Percentiles rank a stretch among this genome's conserved stretches.
These are phyloP conservation scores for Xylaria sp. DNA, from an alignment of 2,329 filamentous ascomycete genomes.

Conservation along the genomic window DNA sequence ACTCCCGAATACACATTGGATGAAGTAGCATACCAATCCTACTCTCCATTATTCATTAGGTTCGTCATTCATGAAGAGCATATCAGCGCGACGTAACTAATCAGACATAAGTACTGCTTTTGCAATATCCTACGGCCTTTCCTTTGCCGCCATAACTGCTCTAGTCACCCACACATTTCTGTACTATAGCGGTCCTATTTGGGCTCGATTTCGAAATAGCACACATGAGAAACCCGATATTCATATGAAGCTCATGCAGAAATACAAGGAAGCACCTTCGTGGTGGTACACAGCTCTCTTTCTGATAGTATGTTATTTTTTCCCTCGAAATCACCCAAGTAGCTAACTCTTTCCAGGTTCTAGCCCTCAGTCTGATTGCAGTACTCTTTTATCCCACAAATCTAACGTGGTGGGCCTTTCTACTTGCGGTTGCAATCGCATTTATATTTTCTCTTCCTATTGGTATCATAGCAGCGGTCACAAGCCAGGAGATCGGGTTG, in stretches of 20 bases:
- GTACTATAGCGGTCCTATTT: constrained; percentile 74
- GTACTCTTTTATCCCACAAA: constrained; percentile 72
- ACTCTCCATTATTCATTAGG: constrained; percentile 75
- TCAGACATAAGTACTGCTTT: constrained; percentile 69
- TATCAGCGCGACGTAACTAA: constrained; percentile 16
- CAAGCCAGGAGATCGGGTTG: constrained; percentile 76
- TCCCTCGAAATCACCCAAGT: not conserved
- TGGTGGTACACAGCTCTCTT: constrained; percentile 73
- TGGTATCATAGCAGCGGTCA: constrained; percentile 75
- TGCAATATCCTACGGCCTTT: constrained; percentile 74
- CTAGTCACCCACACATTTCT: constrained; percentile 75
- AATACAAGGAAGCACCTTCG: constrained; percentile 69
- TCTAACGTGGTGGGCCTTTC: constrained; percentile 76
- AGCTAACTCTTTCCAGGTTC: constrained; percentile 55
- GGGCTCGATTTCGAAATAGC: constrained; percentile 69
- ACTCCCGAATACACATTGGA: constrained; percentile 71
- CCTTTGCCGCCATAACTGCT: constrained; percentile 76
- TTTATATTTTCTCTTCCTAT: constrained; percentile 73
- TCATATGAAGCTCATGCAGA: constrained; percentile 72
- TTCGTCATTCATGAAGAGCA: constrained; percentile 38
- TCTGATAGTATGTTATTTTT: constrained; percentile 55
- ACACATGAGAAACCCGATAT: constrained; percentile 68
- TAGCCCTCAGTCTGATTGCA: constrained; percentile 63
- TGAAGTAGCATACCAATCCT: constrained; percentile 70
- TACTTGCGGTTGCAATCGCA: constrained; percentile 72